These are phyloP conservation scores for Udeniomyces megalosporus DNA, from an alignment of 768 basidiomycete genomes.

Conservation along the genomic window DNA sequence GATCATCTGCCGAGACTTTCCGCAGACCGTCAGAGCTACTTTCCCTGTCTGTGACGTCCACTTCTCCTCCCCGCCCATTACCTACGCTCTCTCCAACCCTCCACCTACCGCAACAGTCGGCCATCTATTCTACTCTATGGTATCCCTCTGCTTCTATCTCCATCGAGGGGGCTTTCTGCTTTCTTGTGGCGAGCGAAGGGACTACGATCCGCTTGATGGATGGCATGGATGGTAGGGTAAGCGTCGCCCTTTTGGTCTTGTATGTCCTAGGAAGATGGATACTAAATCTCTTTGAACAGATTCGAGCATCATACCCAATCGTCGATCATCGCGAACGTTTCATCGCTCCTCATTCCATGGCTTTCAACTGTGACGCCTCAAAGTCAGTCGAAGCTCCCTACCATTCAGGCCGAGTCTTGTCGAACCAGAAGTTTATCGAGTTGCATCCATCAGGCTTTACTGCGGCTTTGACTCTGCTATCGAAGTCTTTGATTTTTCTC, in stretches of 20 bases:
- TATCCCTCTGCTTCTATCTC: slow-evolving; percentile 54
- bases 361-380: slow-evolving; percentile 53
- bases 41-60: too few species aligned
- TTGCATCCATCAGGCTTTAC: slow-evolving; percentile 42
- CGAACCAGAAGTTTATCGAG: not conserved
- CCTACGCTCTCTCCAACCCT: slow-evolving; percentile 14
- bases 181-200: slow-evolving; percentile 67
- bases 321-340: slow-evolving; percentile 87
- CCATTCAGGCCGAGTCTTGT: not conserved
- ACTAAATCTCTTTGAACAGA: slow-evolving; percentile 33
- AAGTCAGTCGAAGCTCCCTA: slow-evolving; percentile 37
- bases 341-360: slow-evolving; percentile 66
- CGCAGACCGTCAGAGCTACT: slow-evolving; percentile 5
- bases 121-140: slow-evolving; percentile 69
- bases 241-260: not conserved
- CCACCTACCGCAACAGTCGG: slow-evolving; percentile 42
- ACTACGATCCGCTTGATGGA: slow-evolving; percentile 73
- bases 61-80: slow-evolving; percentile 5
- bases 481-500: slow-evolving; percentile 61
- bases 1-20: too few species aligned
- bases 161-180: slow-evolving; percentile 57
- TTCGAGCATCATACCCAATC: slow-evolving; percentile 78
- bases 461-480: slow-evolving; percentile 76
- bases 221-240: slow-evolving; percentile 55
- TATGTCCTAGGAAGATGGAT: not conserved